Evolutionary conservation across 1,284 basidiomycete species (phyloP), one percentile per base, ranked within the genome.

Genomic region (Pholiota adiposa): DNA sequence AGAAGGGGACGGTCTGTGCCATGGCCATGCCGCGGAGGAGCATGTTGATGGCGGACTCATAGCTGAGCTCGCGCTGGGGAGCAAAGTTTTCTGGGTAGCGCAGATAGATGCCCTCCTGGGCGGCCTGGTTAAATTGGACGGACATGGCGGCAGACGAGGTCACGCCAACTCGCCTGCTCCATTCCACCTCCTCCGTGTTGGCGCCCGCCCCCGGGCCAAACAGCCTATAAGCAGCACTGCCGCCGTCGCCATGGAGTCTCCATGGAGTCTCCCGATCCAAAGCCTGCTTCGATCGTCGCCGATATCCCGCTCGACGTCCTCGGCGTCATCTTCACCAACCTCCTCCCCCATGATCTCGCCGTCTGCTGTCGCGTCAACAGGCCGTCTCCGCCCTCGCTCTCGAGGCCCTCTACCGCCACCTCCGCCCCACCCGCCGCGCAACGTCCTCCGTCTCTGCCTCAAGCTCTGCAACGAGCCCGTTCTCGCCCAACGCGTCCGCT

Each of bases 51-150:
- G 88, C 89, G 25, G 69, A 70, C n/a, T 89, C 87, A 44, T 85
- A 77, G 0, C 73, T 79, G 9, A 92, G 69, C 38, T 80, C 82
- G 25, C 77, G 63, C 63, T 90, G 87, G 3, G 79, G 69, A 0
- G 83, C 83, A 0, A 91, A 73, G 27, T 80, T 77, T 60, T 90
- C 87, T 18, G 89, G 89, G 67, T 82, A 90, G 34, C 85, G 83
- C 16, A 92, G 83, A 68, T 84, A 89, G 56, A 83, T 75, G 12
- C 79, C 75, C 62, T 86, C 85, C 7, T 75, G 70, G 49, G 79
- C 79, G 12, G 75, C 73, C 72, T 83, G 81, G 50, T 73, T 73
- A 27, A 74, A 69, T 56, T 62, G 64, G 56, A 67, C 65, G 58
- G 72, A 61, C 70, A 72, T 72, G 50, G 38, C 31, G 40, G 8